These are phyloP conservation scores for Tetraselmis striata DNA, from an alignment of 139 green algal genomes.

Conservation along the genomic window DNA sequence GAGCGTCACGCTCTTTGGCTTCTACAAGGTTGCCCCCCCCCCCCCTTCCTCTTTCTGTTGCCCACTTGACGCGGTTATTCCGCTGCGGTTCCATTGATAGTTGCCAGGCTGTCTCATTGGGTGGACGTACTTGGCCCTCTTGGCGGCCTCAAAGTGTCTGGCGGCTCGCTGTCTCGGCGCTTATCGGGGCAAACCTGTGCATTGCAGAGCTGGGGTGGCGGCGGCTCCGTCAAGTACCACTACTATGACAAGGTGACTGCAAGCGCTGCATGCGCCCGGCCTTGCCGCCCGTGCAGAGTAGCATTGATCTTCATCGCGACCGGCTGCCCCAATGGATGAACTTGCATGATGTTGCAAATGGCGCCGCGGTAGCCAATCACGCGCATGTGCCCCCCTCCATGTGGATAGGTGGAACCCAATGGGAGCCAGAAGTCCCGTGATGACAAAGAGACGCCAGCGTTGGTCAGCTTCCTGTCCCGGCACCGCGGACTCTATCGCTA, in stretches of 20 bases:
- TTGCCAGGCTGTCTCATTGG: background rate
- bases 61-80: too few relatives aligned
- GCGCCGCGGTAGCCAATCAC: too few relatives aligned
- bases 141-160: background rate
- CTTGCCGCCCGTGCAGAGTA: too few relatives aligned
- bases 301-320: too few relatives aligned
- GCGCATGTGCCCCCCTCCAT: too few relatives aligned
- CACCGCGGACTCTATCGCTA: background rate
- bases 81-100: background rate
- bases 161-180: background rate
- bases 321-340: too few relatives aligned
- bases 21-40: background rate
- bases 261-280: too few relatives aligned
- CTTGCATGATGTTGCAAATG: too few relatives aligned
- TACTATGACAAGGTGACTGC: constrained; percentile 12
- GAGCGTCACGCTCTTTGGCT: background rate
- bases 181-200: background rate
- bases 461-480: background rate
- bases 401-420: background rate
- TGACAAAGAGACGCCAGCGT: background rate
- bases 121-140: background rate
- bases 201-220: background rate
- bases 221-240: constrained; percentile 2
- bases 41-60: background rate
- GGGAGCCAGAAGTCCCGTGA: background rate